Percentiles rank a stretch among this genome's conserved stretches.
These are phyloP conservation scores for Trichoderma aggressivum DNA, from an alignment of 2,329 filamentous ascomycete species.

Conservation along the genomic window DNA sequence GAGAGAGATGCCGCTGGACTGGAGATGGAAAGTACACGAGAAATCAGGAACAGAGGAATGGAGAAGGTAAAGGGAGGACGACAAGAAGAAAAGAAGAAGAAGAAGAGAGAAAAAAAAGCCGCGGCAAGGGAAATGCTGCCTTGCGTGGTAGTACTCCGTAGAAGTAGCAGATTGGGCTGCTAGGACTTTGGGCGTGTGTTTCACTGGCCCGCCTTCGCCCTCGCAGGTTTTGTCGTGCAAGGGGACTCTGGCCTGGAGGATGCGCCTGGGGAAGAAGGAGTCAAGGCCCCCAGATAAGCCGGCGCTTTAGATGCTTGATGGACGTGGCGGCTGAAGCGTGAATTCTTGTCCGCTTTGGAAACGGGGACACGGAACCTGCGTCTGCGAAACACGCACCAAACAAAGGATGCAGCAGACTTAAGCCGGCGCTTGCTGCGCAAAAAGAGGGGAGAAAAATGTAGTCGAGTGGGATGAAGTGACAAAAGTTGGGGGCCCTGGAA, in stretches of 20 bases:
- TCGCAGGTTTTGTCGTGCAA: conserved; percentile 2
- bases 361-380: conserved; percentile 6
- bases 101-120: conserved; percentile 8
- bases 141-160: not conserved
- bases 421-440: conserved; percentile 10
- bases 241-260: not conserved
- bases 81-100: not conserved
- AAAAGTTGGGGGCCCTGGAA: not conserved
- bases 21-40: not conserved
- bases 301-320: not conserved
- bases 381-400: conserved; percentile 12
- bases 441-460: not conserved
- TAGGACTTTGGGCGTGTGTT: conserved; percentile 4
- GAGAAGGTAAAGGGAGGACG: not conserved
- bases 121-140: not conserved
- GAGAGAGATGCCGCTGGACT: not conserved
- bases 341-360: not conserved
- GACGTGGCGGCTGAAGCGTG: conserved; percentile 3
- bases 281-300: not conserved
- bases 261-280: conserved; percentile 8
- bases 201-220: not conserved
- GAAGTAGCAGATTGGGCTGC: conserved; percentile 17
- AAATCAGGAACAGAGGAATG: not conserved
- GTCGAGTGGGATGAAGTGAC: not conserved
- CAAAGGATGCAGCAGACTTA: conserved; percentile 6